Conservation (phyloP, 1,284 basidiomycete genomes). For the Peniophora sp. region DNA sequence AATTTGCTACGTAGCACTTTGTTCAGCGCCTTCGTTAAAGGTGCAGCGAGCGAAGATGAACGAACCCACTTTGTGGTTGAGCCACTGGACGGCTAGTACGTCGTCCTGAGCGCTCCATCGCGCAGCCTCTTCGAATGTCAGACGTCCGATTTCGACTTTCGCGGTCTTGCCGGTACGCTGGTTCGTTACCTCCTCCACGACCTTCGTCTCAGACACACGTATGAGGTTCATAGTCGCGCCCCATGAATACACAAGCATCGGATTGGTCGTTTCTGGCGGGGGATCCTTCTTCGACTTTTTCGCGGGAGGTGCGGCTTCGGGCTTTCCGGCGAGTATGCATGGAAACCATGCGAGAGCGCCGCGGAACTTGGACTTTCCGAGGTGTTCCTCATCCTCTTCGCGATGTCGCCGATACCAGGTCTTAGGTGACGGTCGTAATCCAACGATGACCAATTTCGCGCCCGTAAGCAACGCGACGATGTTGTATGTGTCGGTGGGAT, state of each 20-base stretch:
- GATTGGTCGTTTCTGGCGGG: conserved; percentile 24
- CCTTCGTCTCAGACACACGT: conserved; percentile 54
- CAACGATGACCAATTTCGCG: conserved; percentile 88
- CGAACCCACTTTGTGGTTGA: conserved; percentile 67
- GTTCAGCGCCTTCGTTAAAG: conserved; percentile 7
- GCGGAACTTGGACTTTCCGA: conserved; percentile 38
- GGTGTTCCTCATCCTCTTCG: conserved; percentile 36
- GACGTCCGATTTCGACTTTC: conserved; percentile 53
- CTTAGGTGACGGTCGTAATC: conserved; percentile 84
- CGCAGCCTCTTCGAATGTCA: conserved; percentile 50
- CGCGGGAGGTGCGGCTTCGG: conserved; percentile 12
- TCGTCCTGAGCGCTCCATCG: conserved; percentile 49
- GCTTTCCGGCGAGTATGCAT: conserved; percentile 28
- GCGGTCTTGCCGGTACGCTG: conserved; percentile 51
- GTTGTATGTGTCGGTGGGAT: conserved; percentile 79
- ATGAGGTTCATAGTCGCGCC: conserved; percentile 60
- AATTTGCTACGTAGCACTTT: conserved; percentile 46
- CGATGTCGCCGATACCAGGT: conserved; percentile 87
- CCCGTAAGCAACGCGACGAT: conserved; percentile 86
- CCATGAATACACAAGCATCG: conserved; percentile 81
- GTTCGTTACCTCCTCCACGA: conserved; percentile 42
- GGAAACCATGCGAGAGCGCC: conserved; percentile 78
- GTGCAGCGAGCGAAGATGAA: conserved; percentile 14
- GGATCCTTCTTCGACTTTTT: conserved; percentile 22
- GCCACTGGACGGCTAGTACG: conserved; percentile 65